These are phyloP conservation scores for Penicillium subrubescens DNA, from an alignment of 495 filamentous ascomycete genomes.

Conservation along the genomic window DNA sequence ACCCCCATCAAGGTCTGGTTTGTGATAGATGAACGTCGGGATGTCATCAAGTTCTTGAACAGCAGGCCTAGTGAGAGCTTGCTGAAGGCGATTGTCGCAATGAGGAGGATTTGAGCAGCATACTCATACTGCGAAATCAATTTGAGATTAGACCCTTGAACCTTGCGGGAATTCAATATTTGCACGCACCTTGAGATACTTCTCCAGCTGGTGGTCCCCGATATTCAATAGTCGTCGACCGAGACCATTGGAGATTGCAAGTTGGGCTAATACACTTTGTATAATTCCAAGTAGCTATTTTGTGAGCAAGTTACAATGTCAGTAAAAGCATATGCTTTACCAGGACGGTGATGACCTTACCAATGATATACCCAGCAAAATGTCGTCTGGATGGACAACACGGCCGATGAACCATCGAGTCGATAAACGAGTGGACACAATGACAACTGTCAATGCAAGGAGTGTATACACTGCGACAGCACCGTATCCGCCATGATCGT, in stretches of 20 bases:
- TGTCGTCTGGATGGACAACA: conserved; percentile 30
- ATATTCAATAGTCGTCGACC: conserved; percentile 23
- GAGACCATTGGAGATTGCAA: conserved; percentile 31
- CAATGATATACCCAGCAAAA: conserved; percentile 22
- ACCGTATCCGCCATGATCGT: conserved; percentile 32
- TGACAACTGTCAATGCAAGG: conserved; percentile 22
- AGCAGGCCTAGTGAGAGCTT: conserved; percentile 29
- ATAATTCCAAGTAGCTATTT: conserved; percentile 23
- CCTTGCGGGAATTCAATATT: not conserved
- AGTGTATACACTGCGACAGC: conserved; percentile 32
- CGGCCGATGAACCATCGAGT: conserved; percentile 33
- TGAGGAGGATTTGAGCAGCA: conserved; percentile 31
- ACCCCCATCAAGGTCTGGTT: conserved; percentile 24
- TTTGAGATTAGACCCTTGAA: conserved; percentile 8
- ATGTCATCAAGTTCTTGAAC: conserved; percentile 28
- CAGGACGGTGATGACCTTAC: conserved; percentile 11
- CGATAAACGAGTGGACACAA: conserved; percentile 28
- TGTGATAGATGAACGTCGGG: conserved; percentile 9
- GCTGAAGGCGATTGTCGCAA: conserved; percentile 24
- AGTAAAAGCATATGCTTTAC: not conserved
- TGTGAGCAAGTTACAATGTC: not conserved
- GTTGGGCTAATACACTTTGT: conserved; percentile 31
- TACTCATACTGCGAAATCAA: conserved; percentile 26
- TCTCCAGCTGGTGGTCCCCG: conserved; percentile 3
- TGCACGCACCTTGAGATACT: conserved; percentile 24